Conservation (phyloP, 2,329 filamentous ascomycete species). For the Aphanocladium album region DNA sequence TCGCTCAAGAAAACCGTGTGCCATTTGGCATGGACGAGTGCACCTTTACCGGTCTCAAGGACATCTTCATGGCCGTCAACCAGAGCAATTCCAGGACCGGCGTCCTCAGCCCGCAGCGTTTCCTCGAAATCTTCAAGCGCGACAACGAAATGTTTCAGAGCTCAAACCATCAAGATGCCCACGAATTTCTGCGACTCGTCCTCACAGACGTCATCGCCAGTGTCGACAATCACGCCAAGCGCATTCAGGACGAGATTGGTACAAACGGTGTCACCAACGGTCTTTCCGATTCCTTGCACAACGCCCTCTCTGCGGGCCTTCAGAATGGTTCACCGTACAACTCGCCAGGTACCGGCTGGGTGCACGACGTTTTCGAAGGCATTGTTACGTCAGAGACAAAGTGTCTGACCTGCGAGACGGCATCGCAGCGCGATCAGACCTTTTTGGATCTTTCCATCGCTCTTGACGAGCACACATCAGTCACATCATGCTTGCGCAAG, state of each 20-base stretch:
- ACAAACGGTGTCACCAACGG: conserved; percentile 34
- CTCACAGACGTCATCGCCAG: conserved; percentile 95
- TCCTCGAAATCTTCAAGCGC: conserved; percentile 86
- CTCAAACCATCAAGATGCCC: conserved; percentile 96
- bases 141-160: conserved; percentile 98
- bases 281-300: conserved; percentile 47
- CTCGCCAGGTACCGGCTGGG: conserved; percentile 73
- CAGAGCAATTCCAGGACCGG: conserved; percentile 77
- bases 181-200: conserved; percentile 91
- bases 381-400: conserved; percentile 92
- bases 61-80: conserved; percentile 90
- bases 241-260: conserved; percentile 48
- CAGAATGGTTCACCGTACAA: conserved; percentile 40
- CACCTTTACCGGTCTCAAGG: conserved; percentile 89
- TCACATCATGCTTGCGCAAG: conserved; percentile 89
- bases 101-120: conserved; percentile 85
- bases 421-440: conserved; percentile 90
- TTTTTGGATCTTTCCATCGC: conserved; percentile 96
- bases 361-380: conserved; percentile 95
- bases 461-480: conserved; percentile 88
- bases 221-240: conserved; percentile 79
- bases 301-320: conserved; percentile 28
- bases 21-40: conserved; percentile 92
- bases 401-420: conserved; percentile 92
- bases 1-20: conserved; percentile 72